Conservation (phyloP, 768 basidiomycete species). For the Cubamyces sp. region DNA sequence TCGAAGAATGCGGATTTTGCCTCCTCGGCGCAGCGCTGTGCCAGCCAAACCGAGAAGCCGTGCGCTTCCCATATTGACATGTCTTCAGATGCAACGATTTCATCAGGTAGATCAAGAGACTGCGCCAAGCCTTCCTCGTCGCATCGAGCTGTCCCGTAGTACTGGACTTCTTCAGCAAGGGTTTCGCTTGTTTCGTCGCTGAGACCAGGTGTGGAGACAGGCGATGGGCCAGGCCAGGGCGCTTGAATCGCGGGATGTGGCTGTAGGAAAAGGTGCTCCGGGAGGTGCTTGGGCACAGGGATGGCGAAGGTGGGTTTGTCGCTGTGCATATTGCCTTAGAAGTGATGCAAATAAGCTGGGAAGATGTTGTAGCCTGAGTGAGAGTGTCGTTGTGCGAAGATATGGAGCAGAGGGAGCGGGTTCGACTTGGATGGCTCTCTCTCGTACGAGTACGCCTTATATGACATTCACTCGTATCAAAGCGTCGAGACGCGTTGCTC, state of each 20-base stretch:
- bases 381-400: too few relatives aligned
- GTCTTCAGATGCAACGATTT: neutral
- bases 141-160: neutral
- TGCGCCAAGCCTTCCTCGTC: neutral
- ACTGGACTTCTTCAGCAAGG: neutral
- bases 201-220: conserved; percentile 6
- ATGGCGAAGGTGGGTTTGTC: too few relatives aligned
- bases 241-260: neutral
- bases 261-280: neutral
- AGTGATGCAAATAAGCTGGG: too few relatives aligned
- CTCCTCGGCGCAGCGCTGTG: conserved; percentile 2
- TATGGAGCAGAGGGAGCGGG: too few relatives aligned
- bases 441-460: too few relatives aligned
- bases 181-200: conserved; percentile 7
- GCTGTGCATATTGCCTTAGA: too few relatives aligned
- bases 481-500: neutral
- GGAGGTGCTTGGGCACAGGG: too few relatives aligned
- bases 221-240: neutral
- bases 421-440: too few relatives aligned
- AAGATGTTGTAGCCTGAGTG: too few relatives aligned
- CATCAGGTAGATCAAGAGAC: neutral
- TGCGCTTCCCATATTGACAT: neutral
- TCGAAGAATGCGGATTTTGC: neutral
- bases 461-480: too few relatives aligned
- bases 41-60: conserved; percentile 8